These are phyloP conservation scores for Solanum aculeatissimum DNA, from an alignment of 305 asterid species.

Conservation along the genomic window DNA sequence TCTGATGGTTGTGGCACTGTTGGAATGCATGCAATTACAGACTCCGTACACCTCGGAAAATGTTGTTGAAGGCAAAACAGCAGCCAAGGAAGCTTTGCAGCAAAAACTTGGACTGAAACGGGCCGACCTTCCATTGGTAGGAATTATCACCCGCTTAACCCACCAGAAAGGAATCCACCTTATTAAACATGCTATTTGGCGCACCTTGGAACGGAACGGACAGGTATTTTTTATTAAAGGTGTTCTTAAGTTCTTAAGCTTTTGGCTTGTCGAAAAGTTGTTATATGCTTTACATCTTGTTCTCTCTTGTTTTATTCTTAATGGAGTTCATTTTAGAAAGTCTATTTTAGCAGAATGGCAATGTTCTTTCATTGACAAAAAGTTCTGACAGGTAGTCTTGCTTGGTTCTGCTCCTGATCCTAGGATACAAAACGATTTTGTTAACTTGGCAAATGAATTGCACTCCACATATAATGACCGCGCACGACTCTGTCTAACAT, in stretches of 20 bases:
- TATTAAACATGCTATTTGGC: constrained; percentile 95
- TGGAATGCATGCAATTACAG: constrained; percentile 31
- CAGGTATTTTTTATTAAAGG: constrained; percentile 36
- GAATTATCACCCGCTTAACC: constrained; percentile 92
- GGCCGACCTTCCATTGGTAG: constrained; percentile 80
- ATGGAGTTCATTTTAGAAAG: not conserved
- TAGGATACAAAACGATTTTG: constrained; percentile 83
- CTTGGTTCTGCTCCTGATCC: constrained; percentile 99
- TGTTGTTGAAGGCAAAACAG: constrained; percentile 88
- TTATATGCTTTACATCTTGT: not conserved
- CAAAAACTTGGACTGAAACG: constrained; percentile 61
- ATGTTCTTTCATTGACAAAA: not conserved
- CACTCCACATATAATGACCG: constrained; percentile 63
- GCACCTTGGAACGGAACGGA: constrained; percentile 81
- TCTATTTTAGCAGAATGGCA: not conserved
- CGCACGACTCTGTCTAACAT: constrained; percentile 83
- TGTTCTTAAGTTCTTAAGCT: not conserved
- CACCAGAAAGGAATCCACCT: constrained; percentile 99
- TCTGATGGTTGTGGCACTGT: constrained; percentile 6
- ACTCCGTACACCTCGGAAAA: constrained; percentile 76
- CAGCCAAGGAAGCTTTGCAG: constrained; percentile 96
- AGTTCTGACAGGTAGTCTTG: constrained; percentile 61
- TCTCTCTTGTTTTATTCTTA: not conserved
- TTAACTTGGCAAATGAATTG: constrained; percentile 77
- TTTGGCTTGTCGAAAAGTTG: not conserved